Base-by-base conservation (phyloP, 495 filamentous ascomycete species). In the Geoglossum glabrum region DNA sequence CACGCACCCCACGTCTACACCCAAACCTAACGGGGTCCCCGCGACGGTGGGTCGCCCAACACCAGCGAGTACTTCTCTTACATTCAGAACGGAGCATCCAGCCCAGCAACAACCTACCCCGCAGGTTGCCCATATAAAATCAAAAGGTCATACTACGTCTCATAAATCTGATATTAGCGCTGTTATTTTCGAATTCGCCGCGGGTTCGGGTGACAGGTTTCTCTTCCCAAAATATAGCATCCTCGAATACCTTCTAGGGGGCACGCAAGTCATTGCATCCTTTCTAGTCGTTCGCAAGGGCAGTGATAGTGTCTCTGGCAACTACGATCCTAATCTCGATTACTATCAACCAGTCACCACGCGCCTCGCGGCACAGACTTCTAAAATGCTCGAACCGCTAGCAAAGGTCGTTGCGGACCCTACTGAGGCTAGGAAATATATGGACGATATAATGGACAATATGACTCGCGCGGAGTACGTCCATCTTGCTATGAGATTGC, bases 271-370 rank as follows among this genome's bases (percentile, higher is more conserved):
- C 21, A 65, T 79, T 45, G 73, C 71, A 19, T 79, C 76, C 0
- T 79, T 79, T 60, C 61, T 79, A 11, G 62, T 77, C 11, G 69
- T 76, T 7, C 64, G 70, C 13, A 76, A 72, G 55, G 75, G 77
- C 1, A 75, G 31, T 33, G 19, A 33, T 43, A 58, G 54, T 34
- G 33, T 43, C 58, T 59, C 52, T 27, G 59, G 47, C 13, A 34
- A n/a, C 71, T 58, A 70, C 70, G 50, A 72, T 69, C 56, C 61
- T 65, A 25, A 71, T 27, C 72, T 75, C 69, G 87, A 90, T 60
- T 94, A 92, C 69, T 96, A 93, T 67, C 87, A 95, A 63, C 87
- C 90, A 1, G 74, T 96, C 30, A 96, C 92, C 0, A 79, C 94
- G 56, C 81, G 86, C 50, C 74, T 94, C 47, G 77, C 78, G 60